These are phyloP conservation scores for Pseudovirgaria hyperparasitica DNA, from an alignment of 2,329 filamentous ascomycete genomes.

Conservation along the genomic window DNA sequence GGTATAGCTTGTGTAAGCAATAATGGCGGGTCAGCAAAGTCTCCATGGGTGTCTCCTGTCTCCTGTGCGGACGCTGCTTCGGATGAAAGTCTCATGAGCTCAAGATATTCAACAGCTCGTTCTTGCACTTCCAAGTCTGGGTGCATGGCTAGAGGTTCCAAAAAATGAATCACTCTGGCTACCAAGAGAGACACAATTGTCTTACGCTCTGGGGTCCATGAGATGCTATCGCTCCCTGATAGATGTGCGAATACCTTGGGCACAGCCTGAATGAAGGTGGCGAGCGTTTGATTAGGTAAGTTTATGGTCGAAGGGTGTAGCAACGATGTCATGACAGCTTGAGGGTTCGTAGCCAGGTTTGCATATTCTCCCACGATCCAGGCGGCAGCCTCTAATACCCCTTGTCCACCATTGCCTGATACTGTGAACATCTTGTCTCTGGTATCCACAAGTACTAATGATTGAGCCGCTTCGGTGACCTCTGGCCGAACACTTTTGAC, in stretches of 20 bases:
- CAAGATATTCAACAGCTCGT: constrained; percentile 80
- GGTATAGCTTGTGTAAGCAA: constrained; percentile 86
- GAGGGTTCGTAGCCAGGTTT: constrained; percentile 53
- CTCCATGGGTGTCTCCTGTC: constrained; percentile 42
- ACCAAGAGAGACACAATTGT: constrained; percentile 65
- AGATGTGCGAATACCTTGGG: constrained; percentile 74
- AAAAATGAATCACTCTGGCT: constrained; percentile 66
- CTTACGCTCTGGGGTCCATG: constrained; percentile 64
- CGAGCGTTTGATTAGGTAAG: constrained; percentile 53
- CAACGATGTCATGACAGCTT: constrained; percentile 60
- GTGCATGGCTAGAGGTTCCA: constrained; percentile 68
- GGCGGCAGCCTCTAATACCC: constrained; percentile 60
- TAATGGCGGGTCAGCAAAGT: constrained; percentile 65
- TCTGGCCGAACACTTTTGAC: constrained; percentile 71
- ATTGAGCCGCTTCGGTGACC: constrained; percentile 72
- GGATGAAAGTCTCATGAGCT: constrained; percentile 73
- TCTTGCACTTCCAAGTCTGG: constrained; percentile 92
- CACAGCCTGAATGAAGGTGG: constrained; percentile 68
- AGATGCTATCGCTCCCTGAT: constrained; percentile 48
- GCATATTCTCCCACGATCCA: constrained; percentile 90
- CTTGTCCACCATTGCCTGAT: constrained; percentile 38
- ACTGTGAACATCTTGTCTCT: constrained; percentile 43
- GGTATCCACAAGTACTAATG: constrained; percentile 52
- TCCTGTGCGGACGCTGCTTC: constrained; percentile 65
- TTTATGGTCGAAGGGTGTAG: constrained; percentile 51